Evolutionary conservation across 371 early-diverging fungal genomes (phyloP).

Genomic region (Mucor circinelloides): DNA sequence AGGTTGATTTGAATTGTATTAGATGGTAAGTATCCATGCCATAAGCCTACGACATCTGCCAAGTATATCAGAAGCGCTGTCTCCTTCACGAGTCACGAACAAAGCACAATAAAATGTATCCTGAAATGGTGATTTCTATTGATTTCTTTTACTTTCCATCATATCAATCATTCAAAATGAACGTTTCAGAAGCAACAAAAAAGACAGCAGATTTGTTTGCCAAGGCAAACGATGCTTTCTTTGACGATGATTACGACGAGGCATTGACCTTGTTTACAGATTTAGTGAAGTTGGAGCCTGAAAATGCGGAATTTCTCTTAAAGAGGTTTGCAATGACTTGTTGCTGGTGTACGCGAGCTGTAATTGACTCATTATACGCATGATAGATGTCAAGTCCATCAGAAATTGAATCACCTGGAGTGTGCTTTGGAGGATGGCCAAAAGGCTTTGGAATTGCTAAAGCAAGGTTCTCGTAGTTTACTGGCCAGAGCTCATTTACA

Average conservation of each 20-base stretch:
- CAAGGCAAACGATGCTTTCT: conserved; percentile 84
- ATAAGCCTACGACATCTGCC: too few relatives aligned
- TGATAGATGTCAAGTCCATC: conserved; percentile 61
- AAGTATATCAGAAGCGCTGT: not conserved
- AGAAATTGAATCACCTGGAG: conserved; percentile 59
- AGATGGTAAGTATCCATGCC: too few relatives aligned
- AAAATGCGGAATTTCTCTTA: conserved; percentile 66
- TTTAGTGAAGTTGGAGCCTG: conserved; percentile 78
- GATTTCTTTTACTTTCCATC: not conserved
- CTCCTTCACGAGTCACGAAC: not conserved
- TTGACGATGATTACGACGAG: conserved; percentile 77
- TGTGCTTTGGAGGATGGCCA: conserved; percentile 67
- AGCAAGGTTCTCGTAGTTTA: conserved; percentile 57
- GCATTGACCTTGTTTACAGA: conserved; percentile 76
- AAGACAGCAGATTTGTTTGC: conserved; percentile 78
- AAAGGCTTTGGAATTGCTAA: conserved; percentile 57
- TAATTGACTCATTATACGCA: not conserved
- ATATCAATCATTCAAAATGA: conserved; percentile 1
- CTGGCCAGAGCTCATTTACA: conserved; percentile 68
- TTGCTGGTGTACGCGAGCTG: not conserved
- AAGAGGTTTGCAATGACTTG: conserved; percentile 42
- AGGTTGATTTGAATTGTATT: too few relatives aligned
- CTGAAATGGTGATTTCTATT: not conserved
- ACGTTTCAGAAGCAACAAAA: conserved; percentile 13
- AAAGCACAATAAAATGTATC: not conserved